Evolutionary conservation across 2,329 filamentous ascomycete genomes (phyloP).

Genomic region (Claviceps maximensis): DNA sequence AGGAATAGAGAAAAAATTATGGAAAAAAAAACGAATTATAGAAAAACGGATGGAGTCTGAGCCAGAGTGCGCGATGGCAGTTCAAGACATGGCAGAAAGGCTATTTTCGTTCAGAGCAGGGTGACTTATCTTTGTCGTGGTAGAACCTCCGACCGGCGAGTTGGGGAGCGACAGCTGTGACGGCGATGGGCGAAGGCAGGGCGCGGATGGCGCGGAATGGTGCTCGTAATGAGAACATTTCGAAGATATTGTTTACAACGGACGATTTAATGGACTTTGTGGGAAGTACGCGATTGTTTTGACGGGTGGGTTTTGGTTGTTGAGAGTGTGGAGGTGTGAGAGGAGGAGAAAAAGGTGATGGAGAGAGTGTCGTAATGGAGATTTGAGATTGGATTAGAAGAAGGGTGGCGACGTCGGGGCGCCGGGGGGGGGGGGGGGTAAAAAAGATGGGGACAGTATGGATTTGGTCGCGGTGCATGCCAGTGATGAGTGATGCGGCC

Average conservation of each 20-base stretch:
- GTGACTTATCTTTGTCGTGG: conserved; percentile 30
- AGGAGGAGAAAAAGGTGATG: neutral
- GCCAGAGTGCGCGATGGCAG: neutral
- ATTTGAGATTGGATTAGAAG: neutral
- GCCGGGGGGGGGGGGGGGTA: too few species aligned
- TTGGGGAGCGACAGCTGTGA: conserved; percentile 12
- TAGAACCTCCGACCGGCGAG: conserved; percentile 28
- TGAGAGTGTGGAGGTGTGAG: neutral
- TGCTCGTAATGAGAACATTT: conserved; percentile 10
- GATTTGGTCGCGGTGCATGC: neutral
- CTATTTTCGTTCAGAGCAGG: neutral
- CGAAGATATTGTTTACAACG: neutral
- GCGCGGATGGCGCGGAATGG: conserved; percentile 8
- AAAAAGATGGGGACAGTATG: neutral
- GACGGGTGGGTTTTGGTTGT: neutral
- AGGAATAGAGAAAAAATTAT: too few species aligned
- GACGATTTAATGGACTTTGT: neutral
- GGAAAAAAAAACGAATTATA: neutral
- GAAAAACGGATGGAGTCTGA: neutral
- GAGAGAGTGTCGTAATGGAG: conserved; percentile 1
- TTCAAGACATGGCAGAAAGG: neutral
- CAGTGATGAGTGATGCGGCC: neutral
- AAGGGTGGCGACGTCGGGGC: conserved; percentile 4
- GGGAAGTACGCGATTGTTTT: neutral
- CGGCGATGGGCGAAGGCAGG: conserved; percentile 8